Conservation (phyloP, 208 protist genomes). For the Trypanosoma brucei region DNA sequence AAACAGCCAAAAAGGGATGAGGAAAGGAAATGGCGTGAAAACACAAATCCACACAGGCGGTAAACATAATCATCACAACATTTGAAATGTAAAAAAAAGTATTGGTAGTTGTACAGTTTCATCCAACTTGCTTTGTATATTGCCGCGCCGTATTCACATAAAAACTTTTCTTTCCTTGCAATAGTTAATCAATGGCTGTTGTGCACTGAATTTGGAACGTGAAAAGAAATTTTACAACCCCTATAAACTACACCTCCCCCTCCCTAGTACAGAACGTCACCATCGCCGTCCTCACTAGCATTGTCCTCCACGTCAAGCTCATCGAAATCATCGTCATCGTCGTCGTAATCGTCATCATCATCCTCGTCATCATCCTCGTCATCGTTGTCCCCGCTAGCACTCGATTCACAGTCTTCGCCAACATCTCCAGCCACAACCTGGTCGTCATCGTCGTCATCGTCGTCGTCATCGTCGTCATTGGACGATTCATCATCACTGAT, state of each 20-base stretch:
- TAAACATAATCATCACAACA: too few relatives aligned
- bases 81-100: too few relatives aligned
- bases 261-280: neutral
- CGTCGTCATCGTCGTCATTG: constrained; percentile 28
- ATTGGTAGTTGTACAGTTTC: too few relatives aligned
- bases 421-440: constrained; percentile 9
- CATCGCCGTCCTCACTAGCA: constrained; percentile 20
- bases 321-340: constrained; percentile 20
- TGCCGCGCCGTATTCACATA: too few relatives aligned
- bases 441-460: constrained; percentile 21
- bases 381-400: constrained; percentile 10
- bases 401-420: constrained; percentile 1
- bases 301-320: constrained; percentile 29
- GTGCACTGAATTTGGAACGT: too few relatives aligned
- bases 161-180: too few relatives aligned
- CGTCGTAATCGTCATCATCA: constrained; percentile 13
- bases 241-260: neutral
- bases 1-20: too few relatives aligned
- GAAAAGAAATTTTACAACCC: too few relatives aligned
- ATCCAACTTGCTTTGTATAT: too few relatives aligned
- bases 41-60: too few relatives aligned
- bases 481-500: constrained; percentile 11
- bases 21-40: too few relatives aligned
- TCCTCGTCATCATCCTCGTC: constrained; percentile 18
- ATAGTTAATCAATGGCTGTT: too few relatives aligned